phyloP scores from a whole-genome alignment of 495 filamentous ascomycete genomes.

The Pyrenopolyporus hunteri region DNA sequence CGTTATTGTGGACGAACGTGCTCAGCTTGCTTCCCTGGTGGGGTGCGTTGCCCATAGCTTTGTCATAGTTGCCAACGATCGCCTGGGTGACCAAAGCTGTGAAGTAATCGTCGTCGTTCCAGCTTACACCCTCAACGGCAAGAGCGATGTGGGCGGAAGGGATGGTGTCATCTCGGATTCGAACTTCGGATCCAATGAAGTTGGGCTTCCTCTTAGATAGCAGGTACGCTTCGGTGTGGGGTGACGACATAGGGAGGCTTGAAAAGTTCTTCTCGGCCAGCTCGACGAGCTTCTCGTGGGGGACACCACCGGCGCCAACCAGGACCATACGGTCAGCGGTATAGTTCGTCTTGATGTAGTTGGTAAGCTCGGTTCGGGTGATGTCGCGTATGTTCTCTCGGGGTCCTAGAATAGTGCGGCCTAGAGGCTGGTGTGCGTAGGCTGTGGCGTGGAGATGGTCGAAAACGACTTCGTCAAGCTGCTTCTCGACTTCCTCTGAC shows the following conservation, averaged over 20 bases:
- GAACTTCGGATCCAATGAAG: conserved; percentile 94
- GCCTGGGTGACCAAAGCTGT: conserved; percentile 96
- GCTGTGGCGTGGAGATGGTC: conserved; percentile 99
- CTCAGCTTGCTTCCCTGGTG: conserved; percentile 98
- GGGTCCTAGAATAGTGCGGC: conserved; percentile 96
- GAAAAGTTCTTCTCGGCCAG: conserved; percentile 97
- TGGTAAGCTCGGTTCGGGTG: conserved; percentile 81
- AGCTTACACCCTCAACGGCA: conserved; percentile 98
- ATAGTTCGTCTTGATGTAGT: conserved; percentile 99
- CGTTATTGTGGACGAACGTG: conserved; percentile 87
- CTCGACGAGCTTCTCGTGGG: conserved; percentile 90
- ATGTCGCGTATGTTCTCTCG: conserved; percentile 99
- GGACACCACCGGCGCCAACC: conserved; percentile 91
- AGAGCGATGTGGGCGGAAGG: conserved; percentile 97
- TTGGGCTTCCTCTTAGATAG: conserved; percentile 86
- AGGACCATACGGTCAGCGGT: conserved; percentile 99
- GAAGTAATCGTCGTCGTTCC: conserved; percentile 99
- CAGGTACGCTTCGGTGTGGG: conserved; percentile 71
- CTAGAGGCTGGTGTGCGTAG: conserved; percentile 92
- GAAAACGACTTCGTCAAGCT: conserved; percentile 98
- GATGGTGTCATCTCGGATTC: conserved; percentile 94
- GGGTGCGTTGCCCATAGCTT: conserved; percentile 94
- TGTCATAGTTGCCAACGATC: conserved; percentile 99
- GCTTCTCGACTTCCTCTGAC: conserved; percentile 99
- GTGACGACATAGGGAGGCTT: conserved; percentile 68